Evolutionary conservation across 768 basidiomycete species (phyloP).

Genomic region (Serendipita vermifera): DNA sequence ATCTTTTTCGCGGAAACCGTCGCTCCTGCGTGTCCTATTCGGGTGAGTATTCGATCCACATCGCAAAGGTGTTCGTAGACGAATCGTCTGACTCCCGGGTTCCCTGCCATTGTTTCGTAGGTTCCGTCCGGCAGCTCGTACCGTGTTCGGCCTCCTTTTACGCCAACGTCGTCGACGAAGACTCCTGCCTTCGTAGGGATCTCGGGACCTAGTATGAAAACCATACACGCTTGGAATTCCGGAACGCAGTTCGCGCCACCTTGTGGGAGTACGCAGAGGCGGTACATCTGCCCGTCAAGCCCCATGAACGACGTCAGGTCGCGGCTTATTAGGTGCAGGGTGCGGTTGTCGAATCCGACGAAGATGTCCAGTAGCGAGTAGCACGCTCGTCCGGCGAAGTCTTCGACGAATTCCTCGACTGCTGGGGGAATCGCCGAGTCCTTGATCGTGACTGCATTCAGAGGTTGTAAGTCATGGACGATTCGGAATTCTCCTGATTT

Average conservation of each 20-base stretch:
- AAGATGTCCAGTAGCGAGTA: conserved; percentile 19
- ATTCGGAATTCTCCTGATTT: conserved; percentile 25
- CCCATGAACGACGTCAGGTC: conserved; percentile 33
- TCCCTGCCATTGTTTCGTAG: conserved; percentile 27
- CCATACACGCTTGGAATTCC: conserved; percentile 31
- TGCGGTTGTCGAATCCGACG: conserved; percentile 27
- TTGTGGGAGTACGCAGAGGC: conserved; percentile 27
- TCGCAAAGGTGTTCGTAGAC: conserved; percentile 29
- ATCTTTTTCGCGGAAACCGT: conserved; percentile 30
- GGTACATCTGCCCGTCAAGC: conserved; percentile 23
- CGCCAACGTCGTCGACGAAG: conserved; percentile 30
- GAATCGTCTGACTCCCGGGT: conserved; percentile 27
- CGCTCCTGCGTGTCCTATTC: conserved; percentile 26
- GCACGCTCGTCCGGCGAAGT: conserved; percentile 25
- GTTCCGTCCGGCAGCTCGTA: no score
- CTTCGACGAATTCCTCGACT: conserved; percentile 24
- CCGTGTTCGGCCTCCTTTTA: no score
- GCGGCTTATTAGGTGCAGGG: conserved; percentile 21
- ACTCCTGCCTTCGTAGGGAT: conserved; percentile 27
- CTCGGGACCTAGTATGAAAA: conserved; percentile 27
- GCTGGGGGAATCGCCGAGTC: conserved; percentile 26
- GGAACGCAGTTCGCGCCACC: conserved; percentile 31
- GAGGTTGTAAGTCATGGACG: conserved; percentile 28
- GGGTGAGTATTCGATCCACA: conserved; percentile 28
- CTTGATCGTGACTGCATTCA: conserved; percentile 21